Evolutionary conservation across 768 basidiomycete species (phyloP).

Genomic region (Naganishia vishniacii): DNA sequence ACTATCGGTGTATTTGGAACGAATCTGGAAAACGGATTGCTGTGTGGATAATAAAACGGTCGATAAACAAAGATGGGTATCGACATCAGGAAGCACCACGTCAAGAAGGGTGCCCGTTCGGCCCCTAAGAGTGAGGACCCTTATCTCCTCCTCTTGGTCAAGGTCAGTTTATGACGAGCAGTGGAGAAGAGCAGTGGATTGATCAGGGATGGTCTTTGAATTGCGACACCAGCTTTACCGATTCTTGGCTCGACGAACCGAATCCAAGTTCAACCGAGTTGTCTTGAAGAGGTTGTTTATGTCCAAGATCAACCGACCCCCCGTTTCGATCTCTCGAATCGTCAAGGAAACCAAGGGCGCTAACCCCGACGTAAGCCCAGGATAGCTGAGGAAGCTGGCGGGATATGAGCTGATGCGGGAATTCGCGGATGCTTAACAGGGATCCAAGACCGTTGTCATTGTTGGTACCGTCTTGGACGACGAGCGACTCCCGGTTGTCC

Average conservation of each 20-base stretch:
- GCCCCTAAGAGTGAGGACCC: constrained; percentile 99
- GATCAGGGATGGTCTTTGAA: not conserved
- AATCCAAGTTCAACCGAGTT: constrained; percentile 90
- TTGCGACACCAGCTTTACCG: constrained; percentile 72
- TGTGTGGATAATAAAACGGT: constrained; percentile 5
- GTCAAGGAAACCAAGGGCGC: constrained; percentile 64
- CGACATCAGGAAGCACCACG: constrained; percentile 92
- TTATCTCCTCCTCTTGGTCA: constrained; percentile 94
- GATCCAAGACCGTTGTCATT: constrained; percentile 73
- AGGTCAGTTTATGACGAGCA: constrained; percentile 56
- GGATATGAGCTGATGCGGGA: not conserved
- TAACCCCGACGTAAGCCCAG: constrained; percentile 46
- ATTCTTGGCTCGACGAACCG: constrained; percentile 94
- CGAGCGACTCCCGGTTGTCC: constrained; percentile 73
- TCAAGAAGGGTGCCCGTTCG: constrained; percentile 91
- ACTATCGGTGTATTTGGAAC: not conserved
- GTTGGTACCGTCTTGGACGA: constrained; percentile 96
- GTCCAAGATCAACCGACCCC: constrained; percentile 94
- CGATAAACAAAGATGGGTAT: constrained; percentile 63
- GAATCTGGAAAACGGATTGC: not conserved
- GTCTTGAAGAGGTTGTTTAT: constrained; percentile 89
- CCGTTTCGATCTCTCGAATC: constrained; percentile 89
- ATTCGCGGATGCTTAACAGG: not conserved
- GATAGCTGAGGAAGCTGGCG: constrained; percentile 49
- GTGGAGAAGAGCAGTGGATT: not conserved